Evolutionary conservation across 768 basidiomycete genomes (phyloP).

Genomic region (Panaeolus cyanescens): DNA sequence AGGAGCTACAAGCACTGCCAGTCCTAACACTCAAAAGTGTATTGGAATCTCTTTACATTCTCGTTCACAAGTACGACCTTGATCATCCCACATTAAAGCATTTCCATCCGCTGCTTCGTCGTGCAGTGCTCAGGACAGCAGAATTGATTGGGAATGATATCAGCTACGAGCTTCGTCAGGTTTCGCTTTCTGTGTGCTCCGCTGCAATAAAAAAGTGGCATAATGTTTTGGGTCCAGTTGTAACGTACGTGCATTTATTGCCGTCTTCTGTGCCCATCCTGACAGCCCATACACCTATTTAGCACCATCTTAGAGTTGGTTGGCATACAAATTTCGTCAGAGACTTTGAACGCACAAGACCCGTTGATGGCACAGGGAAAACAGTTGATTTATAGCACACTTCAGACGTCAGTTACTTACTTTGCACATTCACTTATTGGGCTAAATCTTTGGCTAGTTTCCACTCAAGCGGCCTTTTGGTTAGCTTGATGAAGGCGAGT

Average conservation of each 20-base stretch:
- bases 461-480: slow-evolving; percentile 56
- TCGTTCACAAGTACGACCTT: slow-evolving; percentile 77
- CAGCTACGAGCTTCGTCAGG: slow-evolving; percentile 68
- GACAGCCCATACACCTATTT: neutral
- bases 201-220: slow-evolving; percentile 66
- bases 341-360: slow-evolving; percentile 43
- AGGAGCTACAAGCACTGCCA: slow-evolving; percentile 50
- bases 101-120: slow-evolving; percentile 53
- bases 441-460: slow-evolving; percentile 41
- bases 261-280: neutral
- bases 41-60: slow-evolving; percentile 63
- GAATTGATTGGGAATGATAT: slow-evolving; percentile 54
- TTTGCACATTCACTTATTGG: neutral
- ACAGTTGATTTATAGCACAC: slow-evolving; percentile 51
- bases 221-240: slow-evolving; percentile 48
- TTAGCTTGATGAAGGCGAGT: slow-evolving; percentile 63
- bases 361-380: slow-evolving; percentile 58
- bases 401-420: slow-evolving; percentile 43
- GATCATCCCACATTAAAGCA: slow-evolving; percentile 53
- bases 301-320: slow-evolving; percentile 55
- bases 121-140: slow-evolving; percentile 51
- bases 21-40: slow-evolving; percentile 58
- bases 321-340: slow-evolving; percentile 33
- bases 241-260: slow-evolving; percentile 48
- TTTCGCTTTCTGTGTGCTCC: slow-evolving; percentile 61